Conservation (phyloP, 1,139 yeast species). For the Protomyces inouyei region DNA sequence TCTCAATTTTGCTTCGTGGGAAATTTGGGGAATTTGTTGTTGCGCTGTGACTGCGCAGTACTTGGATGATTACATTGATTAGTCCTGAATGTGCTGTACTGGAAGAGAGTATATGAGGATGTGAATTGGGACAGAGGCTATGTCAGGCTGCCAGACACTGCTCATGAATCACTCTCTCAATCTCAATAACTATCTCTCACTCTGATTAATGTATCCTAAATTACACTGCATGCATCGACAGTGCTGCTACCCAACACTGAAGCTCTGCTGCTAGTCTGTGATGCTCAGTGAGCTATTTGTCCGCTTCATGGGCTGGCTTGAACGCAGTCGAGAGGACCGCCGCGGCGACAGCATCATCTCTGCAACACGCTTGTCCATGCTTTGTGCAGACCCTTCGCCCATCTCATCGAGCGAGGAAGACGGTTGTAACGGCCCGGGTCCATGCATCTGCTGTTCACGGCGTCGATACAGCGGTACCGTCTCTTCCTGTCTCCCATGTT, state of each 20-base stretch:
- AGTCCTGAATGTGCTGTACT: too few relatives aligned
- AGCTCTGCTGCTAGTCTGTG: background rate
- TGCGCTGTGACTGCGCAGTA: background rate
- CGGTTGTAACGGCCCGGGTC: background rate
- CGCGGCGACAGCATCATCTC: conserved; percentile 17
- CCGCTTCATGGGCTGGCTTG: conserved; percentile 8
- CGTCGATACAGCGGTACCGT: background rate
- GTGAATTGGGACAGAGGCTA: too few relatives aligned
- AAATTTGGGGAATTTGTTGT: too few relatives aligned
- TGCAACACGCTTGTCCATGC: conserved; percentile 18
- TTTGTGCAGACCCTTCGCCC: conserved; percentile 2
- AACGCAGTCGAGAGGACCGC: conserved; percentile 12
- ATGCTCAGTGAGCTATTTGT: conserved; percentile 21
- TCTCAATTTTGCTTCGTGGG: too few relatives aligned
- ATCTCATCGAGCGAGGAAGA: background rate
- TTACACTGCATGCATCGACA: too few relatives aligned
- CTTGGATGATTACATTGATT: too few relatives aligned
- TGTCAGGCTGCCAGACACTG: too few relatives aligned
- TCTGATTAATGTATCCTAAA: background rate
- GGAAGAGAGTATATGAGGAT: too few relatives aligned
- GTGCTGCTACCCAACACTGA: too few relatives aligned
- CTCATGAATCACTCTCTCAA: background rate
- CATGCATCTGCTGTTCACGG: background rate
- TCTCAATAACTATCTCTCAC: background rate
- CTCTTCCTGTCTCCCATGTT: background rate